Conservation (phyloP, 768 basidiomycete genomes). For the Trametes meyenii region DNA sequence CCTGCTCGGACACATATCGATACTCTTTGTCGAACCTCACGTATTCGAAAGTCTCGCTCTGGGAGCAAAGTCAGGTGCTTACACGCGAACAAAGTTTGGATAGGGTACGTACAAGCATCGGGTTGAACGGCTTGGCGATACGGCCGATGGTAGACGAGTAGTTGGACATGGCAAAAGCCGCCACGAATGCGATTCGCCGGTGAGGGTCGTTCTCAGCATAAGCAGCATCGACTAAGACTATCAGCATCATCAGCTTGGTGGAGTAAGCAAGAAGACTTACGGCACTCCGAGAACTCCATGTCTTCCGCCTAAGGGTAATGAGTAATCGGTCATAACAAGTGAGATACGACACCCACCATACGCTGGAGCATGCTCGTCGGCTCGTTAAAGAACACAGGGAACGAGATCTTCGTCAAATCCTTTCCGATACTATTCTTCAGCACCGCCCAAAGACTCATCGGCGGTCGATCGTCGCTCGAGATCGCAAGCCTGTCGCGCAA, state of each 20-base stretch:
- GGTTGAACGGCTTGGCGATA: constrained; percentile 97
- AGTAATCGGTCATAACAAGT: not conserved
- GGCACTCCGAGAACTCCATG: constrained; percentile 94
- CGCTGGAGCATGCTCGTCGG: constrained; percentile 96
- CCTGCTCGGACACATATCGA: constrained; percentile 94
- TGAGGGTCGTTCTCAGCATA: constrained; percentile 74
- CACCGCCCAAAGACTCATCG: constrained; percentile 92
- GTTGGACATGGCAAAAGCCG: constrained; percentile 97
- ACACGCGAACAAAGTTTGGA: not conserved
- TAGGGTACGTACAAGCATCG: constrained; percentile 71
- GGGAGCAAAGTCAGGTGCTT: not conserved
- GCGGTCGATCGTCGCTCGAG: constrained; percentile 76
- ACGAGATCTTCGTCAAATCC: constrained; percentile 93
- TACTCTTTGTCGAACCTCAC: constrained; percentile 86
- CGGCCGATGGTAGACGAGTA: constrained; percentile 95
- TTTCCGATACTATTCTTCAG: constrained; percentile 95
- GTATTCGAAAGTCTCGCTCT: constrained; percentile 96
- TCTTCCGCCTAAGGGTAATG: constrained; percentile 69
- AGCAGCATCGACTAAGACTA: constrained; percentile 75
- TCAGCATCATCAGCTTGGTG: not conserved
- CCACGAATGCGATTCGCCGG: constrained; percentile 87
- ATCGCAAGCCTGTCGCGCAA: constrained; percentile 65
- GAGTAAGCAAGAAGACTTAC: constrained; percentile 47
- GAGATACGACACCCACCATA: constrained; percentile 57
- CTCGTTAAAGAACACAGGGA: constrained; percentile 92